Base-by-base conservation (phyloP, 768 basidiomycete species). In the Nidularia pulvinata region DNA sequence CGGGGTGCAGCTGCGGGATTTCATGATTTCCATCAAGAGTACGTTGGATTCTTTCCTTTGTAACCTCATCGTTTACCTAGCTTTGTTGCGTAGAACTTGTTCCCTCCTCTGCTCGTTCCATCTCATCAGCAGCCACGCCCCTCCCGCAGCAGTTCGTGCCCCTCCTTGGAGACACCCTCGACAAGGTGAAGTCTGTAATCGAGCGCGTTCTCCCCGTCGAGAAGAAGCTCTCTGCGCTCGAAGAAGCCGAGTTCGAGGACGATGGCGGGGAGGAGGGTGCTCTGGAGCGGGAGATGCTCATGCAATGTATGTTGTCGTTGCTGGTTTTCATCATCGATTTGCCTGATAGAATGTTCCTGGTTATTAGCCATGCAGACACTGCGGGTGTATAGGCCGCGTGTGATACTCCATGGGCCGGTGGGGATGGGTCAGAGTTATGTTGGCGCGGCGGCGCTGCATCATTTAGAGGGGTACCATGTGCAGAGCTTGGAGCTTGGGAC, bases 1-100 rank as follows among this genome's bases (percentile, higher is more conserved):
- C 57, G 78, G 79, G 33, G 85, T 98, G 14, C 83, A 88, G 34
- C 76, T 97, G 48, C 79, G 92, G 39, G 97, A 99, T 67, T 99
- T 99, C 65, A 93, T 98, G 93, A 89, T 96, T 61, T 93, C 96
- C 1, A 85, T 97, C 53, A 94, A 97, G 70, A 96, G 96, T 97
- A 61, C 50, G 87, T 75, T 32, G n/a, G 51, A 55, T 49, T 37
- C 53, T 37, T 34, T 30, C 46, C 13, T 30, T 22, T 1, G 30
- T n/a, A 52, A 50, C 6, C 14, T 39, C 45, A 48, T 56, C 45
- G 7, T 50, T 46, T 30, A 22, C 37, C n/a, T 22, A 10, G 33
- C 30, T 62, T n/a, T 43, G 44, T 52, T 65, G 46, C 47, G 43
- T 51, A 98, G 96, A 95, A 66, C 79, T 98, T 32, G 88, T 98